Percentiles rank a stretch among this genome's conserved stretches.
phyloP scores from a whole-genome alignment of 257 asterid species.

The Nicotiana attenuata region DNA sequence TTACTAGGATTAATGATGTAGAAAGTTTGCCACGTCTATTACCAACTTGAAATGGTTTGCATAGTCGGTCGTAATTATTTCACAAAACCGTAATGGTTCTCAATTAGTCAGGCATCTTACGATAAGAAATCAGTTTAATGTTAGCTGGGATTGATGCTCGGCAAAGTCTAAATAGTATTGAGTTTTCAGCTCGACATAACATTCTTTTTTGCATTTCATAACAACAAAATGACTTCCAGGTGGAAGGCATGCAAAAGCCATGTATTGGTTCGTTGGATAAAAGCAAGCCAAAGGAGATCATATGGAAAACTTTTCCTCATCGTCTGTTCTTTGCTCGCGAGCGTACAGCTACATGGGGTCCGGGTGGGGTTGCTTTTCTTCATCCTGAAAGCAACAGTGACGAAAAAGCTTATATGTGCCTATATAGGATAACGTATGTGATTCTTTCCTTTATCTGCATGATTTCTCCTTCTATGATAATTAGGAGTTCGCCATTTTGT shows the following conservation, averaged over 20 bases:
- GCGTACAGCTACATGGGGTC: constrained; percentile 74
- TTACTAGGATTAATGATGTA: not conserved
- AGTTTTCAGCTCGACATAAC: not conserved
- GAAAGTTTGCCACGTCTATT: not conserved
- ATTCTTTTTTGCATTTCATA: not conserved
- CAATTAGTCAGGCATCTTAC: not conserved
- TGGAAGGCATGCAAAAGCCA: constrained; percentile 66
- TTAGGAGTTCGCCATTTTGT: not conserved
- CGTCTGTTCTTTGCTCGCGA: constrained; percentile 85
- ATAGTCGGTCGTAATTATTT: not conserved
- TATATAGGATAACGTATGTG: constrained; percentile 85
- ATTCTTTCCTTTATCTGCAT: constrained; percentile 5
- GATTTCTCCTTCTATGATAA: not conserved
- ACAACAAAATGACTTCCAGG: constrained; percentile 39
- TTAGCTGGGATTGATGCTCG: not conserved
- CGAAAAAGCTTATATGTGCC: constrained; percentile 65
- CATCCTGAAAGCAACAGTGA: constrained; percentile 52
- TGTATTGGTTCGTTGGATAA: constrained; percentile 77
- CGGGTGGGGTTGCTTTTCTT: constrained; percentile 96
- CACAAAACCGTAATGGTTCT: not conserved
- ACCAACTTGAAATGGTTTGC: not conserved
- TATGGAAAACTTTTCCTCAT: constrained; percentile 72
- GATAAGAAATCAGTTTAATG: not conserved
- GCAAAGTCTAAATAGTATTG: not conserved
- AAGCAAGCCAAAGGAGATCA: constrained; percentile 54